Base-by-base conservation (phyloP, 2,329 filamentous ascomycete genomes). In the Cladorrhinum sp. region DNA sequence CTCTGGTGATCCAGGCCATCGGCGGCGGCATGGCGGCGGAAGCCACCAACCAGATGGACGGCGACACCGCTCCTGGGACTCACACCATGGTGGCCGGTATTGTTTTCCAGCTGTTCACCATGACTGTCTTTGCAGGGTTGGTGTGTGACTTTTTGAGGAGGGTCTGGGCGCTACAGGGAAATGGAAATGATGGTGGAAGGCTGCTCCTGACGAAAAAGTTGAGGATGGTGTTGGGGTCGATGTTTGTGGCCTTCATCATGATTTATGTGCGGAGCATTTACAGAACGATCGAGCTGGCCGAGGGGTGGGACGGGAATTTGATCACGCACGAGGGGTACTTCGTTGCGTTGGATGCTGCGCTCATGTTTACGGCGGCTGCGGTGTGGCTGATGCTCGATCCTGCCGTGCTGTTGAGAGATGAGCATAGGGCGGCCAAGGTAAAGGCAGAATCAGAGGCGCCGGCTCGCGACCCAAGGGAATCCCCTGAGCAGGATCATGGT, bases 251-350 rank as follows among this genome's bases (percentile, higher is more conserved):
- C 3, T 73, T 80, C 3, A 7, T 75, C 4, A 74, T 75, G 61
- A 78, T 82, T 60, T 80, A 80, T 61, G 71, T 77, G 12, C 73
- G 80, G 51, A 79, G 75, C 60, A 76, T 82, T 39, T 83, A 82
- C 65, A 76, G 80, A 55, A 78, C 79, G 1, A 74, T 82, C 46
- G 80, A 82, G 66, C 70, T 83, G 57, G 70, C 74, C 18, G 72
- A 82, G 66, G 80, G 80, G 0, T 82, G 80, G 80, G 60, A 65
- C 5, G 80, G 80, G 0, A 79, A 78, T 49, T 67, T 82, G 53
- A 82, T 82, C 58, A 79, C 77, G n/a, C 77, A 77, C 4, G 75
- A 83, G 66, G 67, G 68, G 9, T 82, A 76, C 60, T 82, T 83
- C 61, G 75, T 82, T 61, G 78, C 73, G 4, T 71, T 83, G 2